phyloP scores from a whole-genome alignment of 1,284 basidiomycete species.

The Sutorius eximius region DNA sequence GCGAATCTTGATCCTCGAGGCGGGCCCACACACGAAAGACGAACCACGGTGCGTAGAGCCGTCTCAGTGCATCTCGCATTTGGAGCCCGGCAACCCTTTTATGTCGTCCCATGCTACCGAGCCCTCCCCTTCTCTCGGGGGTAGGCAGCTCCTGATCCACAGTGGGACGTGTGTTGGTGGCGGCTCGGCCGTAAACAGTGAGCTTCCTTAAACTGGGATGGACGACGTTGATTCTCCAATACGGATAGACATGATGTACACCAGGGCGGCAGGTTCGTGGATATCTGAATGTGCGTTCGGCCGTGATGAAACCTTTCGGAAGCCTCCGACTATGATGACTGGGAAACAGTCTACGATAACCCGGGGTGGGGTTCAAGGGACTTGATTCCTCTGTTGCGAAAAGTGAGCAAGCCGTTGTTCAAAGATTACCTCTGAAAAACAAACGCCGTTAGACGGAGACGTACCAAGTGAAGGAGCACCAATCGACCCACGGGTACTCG shows the following conservation, averaged over 20 bases:
- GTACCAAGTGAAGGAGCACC: conserved; percentile 23
- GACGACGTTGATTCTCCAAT: neutral
- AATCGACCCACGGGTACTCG: conserved; percentile 29
- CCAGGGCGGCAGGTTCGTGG: conserved; percentile 37
- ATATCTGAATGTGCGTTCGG: neutral
- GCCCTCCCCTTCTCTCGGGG: conserved; percentile 44
- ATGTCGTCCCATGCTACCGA: conserved; percentile 44
- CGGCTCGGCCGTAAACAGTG: conserved; percentile 59
- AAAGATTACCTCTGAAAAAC: neutral
- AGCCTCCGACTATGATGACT: conserved; percentile 58
- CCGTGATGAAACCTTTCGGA: conserved; percentile 6
- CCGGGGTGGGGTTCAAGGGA: conserved; percentile 52
- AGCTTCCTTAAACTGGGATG: conserved; percentile 12
- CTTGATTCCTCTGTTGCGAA: conserved; percentile 49
- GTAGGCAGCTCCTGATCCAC: conserved; percentile 44
- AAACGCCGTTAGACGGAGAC: conserved; percentile 23
- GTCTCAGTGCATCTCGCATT: conserved; percentile 31
- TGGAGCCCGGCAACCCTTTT: conserved; percentile 31
- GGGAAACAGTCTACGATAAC: conserved; percentile 48
- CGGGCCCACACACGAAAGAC: conserved; percentile 38
- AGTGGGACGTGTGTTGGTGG: conserved; percentile 56
- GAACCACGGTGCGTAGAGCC: conserved; percentile 34
- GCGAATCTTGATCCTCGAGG: conserved; percentile 44
- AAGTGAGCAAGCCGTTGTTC: conserved; percentile 33
- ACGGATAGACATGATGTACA: conserved; percentile 50